Evolutionary conservation across 768 basidiomycete genomes (phyloP), one percentile per base, ranked within the genome.

Genomic region (Floccularia luteovirens): DNA sequence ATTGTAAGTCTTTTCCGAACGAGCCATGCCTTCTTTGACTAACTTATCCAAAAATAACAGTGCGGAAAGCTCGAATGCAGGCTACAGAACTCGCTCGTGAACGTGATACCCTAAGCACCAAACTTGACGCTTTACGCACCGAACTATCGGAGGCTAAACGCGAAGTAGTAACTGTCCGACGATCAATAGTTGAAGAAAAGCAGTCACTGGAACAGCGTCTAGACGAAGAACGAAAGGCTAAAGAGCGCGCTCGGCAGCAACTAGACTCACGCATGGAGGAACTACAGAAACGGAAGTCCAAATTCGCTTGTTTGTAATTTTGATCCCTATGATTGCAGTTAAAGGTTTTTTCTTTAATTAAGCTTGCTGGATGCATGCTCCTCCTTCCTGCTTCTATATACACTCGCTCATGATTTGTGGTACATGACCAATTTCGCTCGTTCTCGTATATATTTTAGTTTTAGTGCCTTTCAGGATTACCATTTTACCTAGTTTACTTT

Each of bases 41-140:
- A 36, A 31, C 36, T 22, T 21, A 19, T 37, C 39, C 13, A 36
- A 36, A 48, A 25, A 46, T 43, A 41, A 24, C 51, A 91, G 88
- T 94, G 41, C 87, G 92, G 44, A 94, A 94, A 62, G 85, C 90
- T 4, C 87, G 91, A 25, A 83, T 90, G 79, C 91, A 93, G 57
- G 88, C 90, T 14, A 90, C 86, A 41, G 91, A 94, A 54, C 64
- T 92, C 27, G 85, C 84, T 7, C 75, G 85, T 36, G 91, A 94
- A 60, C 79, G 91, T 32, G 91, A 93, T 59, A 71, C 72, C 27
- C 66, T 88, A 41, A 81, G 65, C 43, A 52, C 59, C 31, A 81
- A 88, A 59, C 61, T 86, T 42, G 79, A 82, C 24, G 55, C 67
- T 23, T 71, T 92, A 21, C 78, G 83, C 34, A 72, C 59, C 41